phyloP scores from a whole-genome alignment of 352 stramenopile species.

The Phytophthora pseudosyringae region DNA sequence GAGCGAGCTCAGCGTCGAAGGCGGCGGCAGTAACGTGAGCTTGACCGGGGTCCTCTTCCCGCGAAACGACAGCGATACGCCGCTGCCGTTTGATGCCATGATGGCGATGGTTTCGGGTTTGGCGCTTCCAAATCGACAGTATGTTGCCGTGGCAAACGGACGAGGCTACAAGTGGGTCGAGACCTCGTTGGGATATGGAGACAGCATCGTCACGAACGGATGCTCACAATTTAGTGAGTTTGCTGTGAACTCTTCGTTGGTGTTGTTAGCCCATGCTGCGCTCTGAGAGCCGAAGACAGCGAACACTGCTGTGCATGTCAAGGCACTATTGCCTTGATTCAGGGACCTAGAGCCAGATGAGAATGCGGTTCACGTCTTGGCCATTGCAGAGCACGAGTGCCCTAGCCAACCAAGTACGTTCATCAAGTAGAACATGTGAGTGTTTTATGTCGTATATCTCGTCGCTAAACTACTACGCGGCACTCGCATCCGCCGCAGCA shows the following conservation, averaged over 20 bases:
- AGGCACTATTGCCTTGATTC: no score
- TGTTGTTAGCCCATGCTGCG: no score
- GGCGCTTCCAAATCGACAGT: slow-evolving; percentile 20
- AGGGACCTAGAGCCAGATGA: no score
- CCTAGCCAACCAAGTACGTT: no score
- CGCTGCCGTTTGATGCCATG: slow-evolving; percentile 26
- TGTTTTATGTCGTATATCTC: not conserved
- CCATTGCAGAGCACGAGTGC: no score
- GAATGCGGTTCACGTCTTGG: no score
- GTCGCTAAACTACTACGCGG: not conserved
- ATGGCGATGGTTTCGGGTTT: slow-evolving; percentile 17
- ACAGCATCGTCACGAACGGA: slow-evolving; percentile 22
- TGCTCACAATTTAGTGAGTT: slow-evolving; percentile 5
- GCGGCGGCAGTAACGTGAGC: slow-evolving; percentile 23
- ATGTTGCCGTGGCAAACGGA: slow-evolving; percentile 27
- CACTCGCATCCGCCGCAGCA: not conserved
- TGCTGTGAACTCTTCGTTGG: no score
- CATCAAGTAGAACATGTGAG: not conserved
- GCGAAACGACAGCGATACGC: slow-evolving; percentile 10
- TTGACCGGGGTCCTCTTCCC: slow-evolving; percentile 32
- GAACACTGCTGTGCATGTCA: no score
- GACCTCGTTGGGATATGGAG: slow-evolving; percentile 20
- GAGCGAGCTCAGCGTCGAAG: slow-evolving; percentile 31
- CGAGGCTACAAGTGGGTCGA: slow-evolving; percentile 36
- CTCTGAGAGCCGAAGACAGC: no score